Conservation (phyloP, 139 green algal genomes). For the Chlorella sp. region DNA sequence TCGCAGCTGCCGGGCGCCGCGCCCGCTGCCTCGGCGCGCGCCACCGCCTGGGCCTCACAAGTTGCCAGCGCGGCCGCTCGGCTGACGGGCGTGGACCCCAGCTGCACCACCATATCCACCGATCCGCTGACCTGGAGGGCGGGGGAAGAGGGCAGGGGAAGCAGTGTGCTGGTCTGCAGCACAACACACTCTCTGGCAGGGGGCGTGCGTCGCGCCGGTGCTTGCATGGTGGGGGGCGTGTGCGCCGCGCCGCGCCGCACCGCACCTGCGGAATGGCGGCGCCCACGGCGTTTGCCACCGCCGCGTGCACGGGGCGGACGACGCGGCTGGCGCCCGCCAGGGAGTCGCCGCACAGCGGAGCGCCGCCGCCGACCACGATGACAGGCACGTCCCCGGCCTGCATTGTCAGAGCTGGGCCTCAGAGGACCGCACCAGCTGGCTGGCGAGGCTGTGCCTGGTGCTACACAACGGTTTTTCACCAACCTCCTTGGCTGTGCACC, state of each 20-base stretch:
- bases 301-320: constrained; percentile 31
- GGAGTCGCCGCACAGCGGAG: constrained; percentile 29
- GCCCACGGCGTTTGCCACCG: constrained; percentile 52
- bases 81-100: constrained; percentile 12
- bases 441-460: no score
- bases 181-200: no score
- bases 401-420: no score
- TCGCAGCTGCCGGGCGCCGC: constrained; percentile 10
- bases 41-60: constrained; percentile 1
- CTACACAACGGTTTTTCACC: no score
- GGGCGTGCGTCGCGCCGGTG: no score
- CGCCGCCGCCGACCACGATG: constrained; percentile 47
- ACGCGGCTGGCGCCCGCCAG: constrained; percentile 25
- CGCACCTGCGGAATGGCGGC: constrained; percentile 39
- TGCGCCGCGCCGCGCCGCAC: no score
- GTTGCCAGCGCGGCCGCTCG: constrained; percentile 2
- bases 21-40: constrained; percentile 15
- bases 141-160: background rate
- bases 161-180: no score
- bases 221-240: no score
- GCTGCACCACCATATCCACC: constrained; percentile 22
- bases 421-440: no score
- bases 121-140: constrained; percentile 27
- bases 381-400: constrained; percentile 34
- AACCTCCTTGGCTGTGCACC: no score